These are phyloP conservation scores for Hyaloscypha bicolor DNA, from an alignment of 495 filamentous ascomycete species.

Conservation along the genomic window DNA sequence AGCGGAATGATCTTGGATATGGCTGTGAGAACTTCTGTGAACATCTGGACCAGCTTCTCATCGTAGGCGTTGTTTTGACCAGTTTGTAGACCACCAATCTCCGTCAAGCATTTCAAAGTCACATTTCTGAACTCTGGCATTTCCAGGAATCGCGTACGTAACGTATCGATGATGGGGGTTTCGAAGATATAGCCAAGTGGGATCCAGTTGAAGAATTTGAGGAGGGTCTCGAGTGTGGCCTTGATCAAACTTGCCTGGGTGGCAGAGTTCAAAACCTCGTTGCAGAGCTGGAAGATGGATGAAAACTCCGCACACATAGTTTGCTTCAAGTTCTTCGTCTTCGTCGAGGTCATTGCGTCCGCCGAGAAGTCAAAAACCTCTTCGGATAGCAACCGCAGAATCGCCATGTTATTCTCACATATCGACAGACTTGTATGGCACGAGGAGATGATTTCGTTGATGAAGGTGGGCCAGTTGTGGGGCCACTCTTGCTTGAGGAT, in stretches of 20 bases:
- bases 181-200: slow-evolving; percentile 98
- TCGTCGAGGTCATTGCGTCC: slow-evolving; percentile 96
- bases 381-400: slow-evolving; percentile 92
- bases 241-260: slow-evolving; percentile 88
- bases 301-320: slow-evolving; percentile 99
- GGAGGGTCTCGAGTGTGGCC: slow-evolving; percentile 89
- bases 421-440: slow-evolving; percentile 93
- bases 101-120: slow-evolving; percentile 93
- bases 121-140: slow-evolving; percentile 93
- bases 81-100: slow-evolving; percentile 91
- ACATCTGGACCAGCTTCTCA: slow-evolving; percentile 94
- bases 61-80: slow-evolving; percentile 78
- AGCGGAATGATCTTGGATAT: slow-evolving; percentile 91
- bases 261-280: slow-evolving; percentile 86
- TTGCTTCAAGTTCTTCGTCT: slow-evolving; percentile 93
- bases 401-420: slow-evolving; percentile 99
- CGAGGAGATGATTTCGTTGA: slow-evolving; percentile 97
- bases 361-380: slow-evolving; percentile 99
- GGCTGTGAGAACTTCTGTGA: slow-evolving; percentile 87
- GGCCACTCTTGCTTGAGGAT: slow-evolving; percentile 99
- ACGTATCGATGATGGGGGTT: slow-evolving; percentile 91
- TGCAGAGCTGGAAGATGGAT: slow-evolving; percentile 94
- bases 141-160: slow-evolving; percentile 87
- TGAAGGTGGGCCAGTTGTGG: slow-evolving; percentile 99
- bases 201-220: slow-evolving; percentile 98